These are phyloP conservation scores for Codiaeum variegatum DNA, from an alignment of 441 rosid species.

Conservation along the genomic window DNA sequence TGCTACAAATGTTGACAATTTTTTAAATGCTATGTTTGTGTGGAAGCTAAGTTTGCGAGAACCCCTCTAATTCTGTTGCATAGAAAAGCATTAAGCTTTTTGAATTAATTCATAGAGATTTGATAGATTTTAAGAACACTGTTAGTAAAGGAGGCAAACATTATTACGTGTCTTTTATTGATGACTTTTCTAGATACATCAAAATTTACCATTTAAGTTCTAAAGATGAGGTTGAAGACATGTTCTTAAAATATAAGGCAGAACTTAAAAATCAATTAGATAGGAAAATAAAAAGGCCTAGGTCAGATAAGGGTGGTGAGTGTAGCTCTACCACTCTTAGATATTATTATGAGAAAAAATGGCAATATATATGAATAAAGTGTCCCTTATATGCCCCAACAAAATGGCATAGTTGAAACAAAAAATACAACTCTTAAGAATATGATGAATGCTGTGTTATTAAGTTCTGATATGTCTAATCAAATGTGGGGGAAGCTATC, in stretches of 20 bases:
- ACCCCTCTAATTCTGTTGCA: not conserved
- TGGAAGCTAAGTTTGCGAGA: not conserved
- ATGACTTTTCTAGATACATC: slow-evolving; percentile 9
- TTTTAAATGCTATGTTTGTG: not conserved
- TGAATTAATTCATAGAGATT: not conserved
- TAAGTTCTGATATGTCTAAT: no score
- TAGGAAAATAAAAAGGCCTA: not conserved
- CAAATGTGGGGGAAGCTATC: no score
- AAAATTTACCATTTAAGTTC: not conserved
- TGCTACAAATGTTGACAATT: no score
- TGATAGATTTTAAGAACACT: not conserved
- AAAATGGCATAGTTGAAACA: no score
- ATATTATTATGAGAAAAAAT: no score
- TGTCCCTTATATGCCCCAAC: no score
- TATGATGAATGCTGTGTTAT: no score
- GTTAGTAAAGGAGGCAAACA: not conserved
- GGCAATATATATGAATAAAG: no score
- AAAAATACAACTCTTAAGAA: no score
- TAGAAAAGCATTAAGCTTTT: not conserved
- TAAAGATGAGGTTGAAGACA: not conserved
- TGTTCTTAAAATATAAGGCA: not conserved
- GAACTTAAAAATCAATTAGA: not conserved
- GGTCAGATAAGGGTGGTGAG: no score
- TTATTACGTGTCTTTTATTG: slow-evolving; percentile 3
- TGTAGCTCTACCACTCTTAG: no score